Evolutionary conservation across 192 early-diverging fungal species (phyloP).

Genomic region (Coemansia sp.): DNA sequence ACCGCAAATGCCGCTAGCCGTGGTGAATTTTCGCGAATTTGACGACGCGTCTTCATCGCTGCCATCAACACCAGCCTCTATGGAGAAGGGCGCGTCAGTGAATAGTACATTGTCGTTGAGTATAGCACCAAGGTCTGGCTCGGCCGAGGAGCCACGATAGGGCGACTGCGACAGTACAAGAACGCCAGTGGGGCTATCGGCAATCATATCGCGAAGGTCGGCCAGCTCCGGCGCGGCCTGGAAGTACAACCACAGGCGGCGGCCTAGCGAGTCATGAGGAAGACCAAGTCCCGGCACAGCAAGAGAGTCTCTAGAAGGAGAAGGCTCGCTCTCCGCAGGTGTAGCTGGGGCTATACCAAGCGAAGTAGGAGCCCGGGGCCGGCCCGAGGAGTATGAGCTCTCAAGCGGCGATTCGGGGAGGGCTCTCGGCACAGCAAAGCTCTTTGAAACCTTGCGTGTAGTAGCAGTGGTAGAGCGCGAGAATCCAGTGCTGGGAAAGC

Average conservation of each 20-base stretch:
- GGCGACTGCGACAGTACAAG: slow-evolving; percentile 25
- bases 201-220: slow-evolving; percentile 43
- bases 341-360: not conserved
- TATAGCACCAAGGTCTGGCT: slow-evolving; percentile 18
- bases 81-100: slow-evolving; percentile 11
- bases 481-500: slow-evolving; percentile 47
- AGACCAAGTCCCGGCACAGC: slow-evolving; percentile 9
- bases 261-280: slow-evolving; percentile 31
- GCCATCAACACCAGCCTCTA: not conserved
- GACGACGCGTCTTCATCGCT: not conserved
- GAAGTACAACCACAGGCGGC: slow-evolving; percentile 39
- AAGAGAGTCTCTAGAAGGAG: not conserved
- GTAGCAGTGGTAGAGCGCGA: slow-evolving; percentile 9
- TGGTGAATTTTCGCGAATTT: slow-evolving; percentile 30
- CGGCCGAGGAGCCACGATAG: not conserved
- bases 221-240: slow-evolving; percentile 24
- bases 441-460: slow-evolving; percentile 21
- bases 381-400: not conserved
- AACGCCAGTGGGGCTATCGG: slow-evolving; percentile 20
- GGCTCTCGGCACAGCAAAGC: not conserved
- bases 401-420: not conserved
- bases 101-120: slow-evolving; percentile 48
- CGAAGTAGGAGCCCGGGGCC: slow-evolving; percentile 1
- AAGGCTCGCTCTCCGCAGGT: not conserved
- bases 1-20: slow-evolving; percentile 42